Evolutionary conservation across 306 rosid genomes (phyloP).

Genomic region (Arachis hypogaea): DNA sequence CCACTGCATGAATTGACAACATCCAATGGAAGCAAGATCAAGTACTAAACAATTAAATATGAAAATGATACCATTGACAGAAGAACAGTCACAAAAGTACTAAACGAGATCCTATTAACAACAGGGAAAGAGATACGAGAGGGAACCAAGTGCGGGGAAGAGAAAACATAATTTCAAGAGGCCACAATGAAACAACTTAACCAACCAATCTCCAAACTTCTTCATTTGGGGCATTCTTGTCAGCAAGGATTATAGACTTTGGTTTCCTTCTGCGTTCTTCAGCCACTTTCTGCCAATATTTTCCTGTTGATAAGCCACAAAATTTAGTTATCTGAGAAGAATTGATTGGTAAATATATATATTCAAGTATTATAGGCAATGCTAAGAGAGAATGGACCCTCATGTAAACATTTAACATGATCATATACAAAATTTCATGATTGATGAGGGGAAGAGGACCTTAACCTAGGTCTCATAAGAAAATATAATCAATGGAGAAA

Average conservation of each 20-base stretch:
- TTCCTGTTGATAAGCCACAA: constrained; percentile 57
- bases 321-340: constrained; percentile 5
- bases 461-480: no score
- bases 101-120: neutral
- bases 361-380: constrained; percentile 25
- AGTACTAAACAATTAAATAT: constrained; percentile 18
- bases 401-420: no score
- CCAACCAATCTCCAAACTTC: constrained; percentile 95
- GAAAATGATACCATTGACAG: constrained; percentile 27
- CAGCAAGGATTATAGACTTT: constrained; percentile 90
- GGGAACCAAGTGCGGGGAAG: neutral
- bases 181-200: constrained; percentile 32
- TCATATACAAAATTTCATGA: no score
- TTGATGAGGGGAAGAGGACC: no score
- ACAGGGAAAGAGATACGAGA: constrained; percentile 3
- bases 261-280: constrained; percentile 76
- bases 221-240: constrained; percentile 98
- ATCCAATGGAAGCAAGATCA: constrained; percentile 25
- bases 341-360: constrained; percentile 21
- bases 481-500: no score
- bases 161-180: constrained; percentile 14
- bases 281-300: constrained; percentile 90
- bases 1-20: neutral
- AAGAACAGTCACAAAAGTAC: constrained; percentile 15
- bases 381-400: neutral